A percentile compares a stretch with the other conserved stretches of the same genome.
phyloP scores from a whole-genome alignment of 2,329 filamentous ascomycete genomes.

The Dendryphion nanum region DNA sequence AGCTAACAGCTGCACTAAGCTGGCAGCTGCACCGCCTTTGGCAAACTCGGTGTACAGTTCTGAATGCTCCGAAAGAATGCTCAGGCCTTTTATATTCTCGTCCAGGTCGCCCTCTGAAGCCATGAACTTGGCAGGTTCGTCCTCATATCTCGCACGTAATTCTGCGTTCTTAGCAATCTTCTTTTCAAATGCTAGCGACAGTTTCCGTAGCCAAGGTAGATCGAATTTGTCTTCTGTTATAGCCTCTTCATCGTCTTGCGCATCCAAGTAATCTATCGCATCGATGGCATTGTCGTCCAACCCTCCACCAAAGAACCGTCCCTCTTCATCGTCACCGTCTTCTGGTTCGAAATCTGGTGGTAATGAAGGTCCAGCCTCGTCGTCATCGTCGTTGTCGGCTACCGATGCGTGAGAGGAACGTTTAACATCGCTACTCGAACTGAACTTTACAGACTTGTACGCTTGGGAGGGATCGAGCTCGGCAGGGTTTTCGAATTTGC shows the following conservation, averaged over 20 bases:
- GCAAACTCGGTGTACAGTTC: conserved; percentile 80
- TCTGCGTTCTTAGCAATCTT: conserved; percentile 89
- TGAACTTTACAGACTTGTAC: conserved; percentile 61
- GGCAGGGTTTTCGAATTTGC: conserved; percentile 57
- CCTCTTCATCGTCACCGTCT: conserved; percentile 72
- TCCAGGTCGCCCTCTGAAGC: conserved; percentile 86
- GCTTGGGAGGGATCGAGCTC: conserved; percentile 56
- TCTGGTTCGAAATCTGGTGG: conserved; percentile 57
- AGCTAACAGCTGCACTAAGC: conserved; percentile 76
- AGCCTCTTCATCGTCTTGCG: conserved; percentile 55
- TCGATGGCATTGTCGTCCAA: conserved; percentile 77
- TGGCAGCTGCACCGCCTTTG: conserved; percentile 68
- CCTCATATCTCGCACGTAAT: conserved; percentile 79
- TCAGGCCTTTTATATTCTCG: conserved; percentile 79
- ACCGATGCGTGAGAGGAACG: conserved; percentile 48
- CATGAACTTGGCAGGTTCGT: conserved; percentile 79
- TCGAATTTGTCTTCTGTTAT: conserved; percentile 75
- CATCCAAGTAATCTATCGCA: conserved; percentile 85
- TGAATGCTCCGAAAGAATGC: conserved; percentile 82
- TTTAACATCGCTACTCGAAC: conserved; percentile 50
- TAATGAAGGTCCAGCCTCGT: conserved; percentile 53
- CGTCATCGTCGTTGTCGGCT: conserved; percentile 47
- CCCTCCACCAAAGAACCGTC: conserved; percentile 92
- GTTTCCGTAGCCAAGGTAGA: conserved; percentile 75
- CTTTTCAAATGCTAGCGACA: conserved; percentile 82